Percentiles rank a stretch among this genome's conserved stretches.
These are phyloP conservation scores for Hanseniaspora hatyaiensis DNA, from an alignment of 805 yeast species.

Conservation along the genomic window DNA sequence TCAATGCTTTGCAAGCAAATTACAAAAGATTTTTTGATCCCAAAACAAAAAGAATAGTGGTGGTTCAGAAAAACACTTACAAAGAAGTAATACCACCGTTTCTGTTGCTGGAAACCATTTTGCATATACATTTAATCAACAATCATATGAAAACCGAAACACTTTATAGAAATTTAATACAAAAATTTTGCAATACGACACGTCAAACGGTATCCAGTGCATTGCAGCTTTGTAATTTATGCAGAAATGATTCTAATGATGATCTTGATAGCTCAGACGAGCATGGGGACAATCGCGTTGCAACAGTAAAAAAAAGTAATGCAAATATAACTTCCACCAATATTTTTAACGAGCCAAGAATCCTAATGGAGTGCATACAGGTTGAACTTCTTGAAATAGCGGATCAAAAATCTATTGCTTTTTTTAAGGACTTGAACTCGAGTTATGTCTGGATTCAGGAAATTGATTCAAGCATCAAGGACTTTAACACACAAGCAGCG, in stretches of 20 bases:
- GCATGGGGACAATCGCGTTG: too few species aligned
- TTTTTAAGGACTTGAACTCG: neutral
- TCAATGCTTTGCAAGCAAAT: neutral
- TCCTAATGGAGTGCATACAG: too few species aligned
- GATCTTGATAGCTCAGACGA: conserved; percentile 19
- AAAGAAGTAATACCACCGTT: conserved; percentile 26
- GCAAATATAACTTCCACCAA: too few species aligned
- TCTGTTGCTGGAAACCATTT: conserved; percentile 23
- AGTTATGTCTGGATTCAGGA: conserved; percentile 4
- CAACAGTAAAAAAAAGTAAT: too few species aligned
- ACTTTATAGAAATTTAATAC: conserved; percentile 19
- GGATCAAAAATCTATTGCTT: neutral
- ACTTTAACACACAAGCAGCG: neutral
- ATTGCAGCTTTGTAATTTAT: conserved; percentile 23
- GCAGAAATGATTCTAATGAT: conserved; percentile 17
- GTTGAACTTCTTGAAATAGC: too few species aligned
- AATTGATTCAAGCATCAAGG: neutral
- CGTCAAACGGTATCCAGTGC: conserved; percentile 20
- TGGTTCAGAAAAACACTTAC: conserved; percentile 17
- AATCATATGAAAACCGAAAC: conserved; percentile 21
- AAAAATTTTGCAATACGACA: conserved; percentile 24
- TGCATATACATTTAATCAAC: conserved; percentile 28
- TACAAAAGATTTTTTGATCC: conserved; percentile 14
- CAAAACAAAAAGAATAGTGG: conserved; percentile 17
- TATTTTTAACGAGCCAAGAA: too few species aligned